Evolutionary conservation across 1,284 basidiomycete genomes (phyloP), one percentile per base, ranked within the genome.

Genomic region (Ustilago shanxiensis): DNA sequence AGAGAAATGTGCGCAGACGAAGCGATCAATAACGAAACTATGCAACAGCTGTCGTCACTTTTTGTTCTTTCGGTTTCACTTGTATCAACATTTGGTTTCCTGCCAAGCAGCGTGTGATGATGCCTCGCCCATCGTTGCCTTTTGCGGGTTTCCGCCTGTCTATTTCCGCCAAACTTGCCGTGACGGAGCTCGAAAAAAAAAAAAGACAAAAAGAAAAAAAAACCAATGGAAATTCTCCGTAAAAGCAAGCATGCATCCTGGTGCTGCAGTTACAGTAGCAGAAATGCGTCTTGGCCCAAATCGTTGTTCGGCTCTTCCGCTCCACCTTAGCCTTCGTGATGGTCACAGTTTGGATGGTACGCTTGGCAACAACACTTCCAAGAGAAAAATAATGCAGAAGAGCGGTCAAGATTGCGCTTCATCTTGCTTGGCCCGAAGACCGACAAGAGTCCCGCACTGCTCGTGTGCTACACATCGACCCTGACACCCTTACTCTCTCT

Each of bases 151-250:
- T 39, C n/a, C n/a, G 14, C 18, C 37, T 39, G 14, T 39, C 11
- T 39, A n/a, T 39, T 39, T 39, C 37, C 14, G 41, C 2, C 41
- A 49, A 14, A 31, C 22, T 24, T 4, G 24, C 3, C 10, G 22
- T 22, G 37, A 52, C 60, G 60, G 60, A 56, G 60, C 31, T 63
- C 22, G 41, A 54, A 63, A 39, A 35, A 39, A 24, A 3, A 26
- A 13, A 11, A 52, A 9, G n/a, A n/a, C n/a, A n/a, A 51, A 33
- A 33, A 11, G 31, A 11, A 5, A 33, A 33, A 33, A 33, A 33
- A 33, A 33, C 11, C 5, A 33, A 33, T 33, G 11, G 24, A 37
- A 63, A 56, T 50, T 64, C 61, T 64, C 54, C 61, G 61, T 64
- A n/a, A n/a, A n/a, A n/a, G 33, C 53, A 50, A 37, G 31, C 60